Base-by-base conservation (phyloP, 441 rosid species). In the Rhodomyrtus psidioides region DNA sequence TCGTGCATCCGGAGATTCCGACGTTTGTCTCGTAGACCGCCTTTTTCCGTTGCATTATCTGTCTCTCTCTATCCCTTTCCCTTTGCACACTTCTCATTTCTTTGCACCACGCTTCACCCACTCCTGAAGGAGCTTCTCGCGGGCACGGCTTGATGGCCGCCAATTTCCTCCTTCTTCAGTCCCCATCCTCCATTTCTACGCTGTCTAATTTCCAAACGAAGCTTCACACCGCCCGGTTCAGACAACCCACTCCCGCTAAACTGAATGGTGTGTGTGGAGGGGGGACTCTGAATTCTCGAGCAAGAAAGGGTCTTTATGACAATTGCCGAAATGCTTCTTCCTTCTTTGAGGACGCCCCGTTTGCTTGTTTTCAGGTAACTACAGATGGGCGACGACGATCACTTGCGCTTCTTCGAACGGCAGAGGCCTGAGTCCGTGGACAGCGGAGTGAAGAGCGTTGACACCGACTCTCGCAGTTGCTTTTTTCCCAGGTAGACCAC, bases 401-500 rank as follows among this genome's bases (percentile, higher is more conserved):
- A 87, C 90, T 30, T 90, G 92, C 58, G 86, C 94, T 58, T 90
- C 91, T 81, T 91, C 97, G 14, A 94, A 96, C 88, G 98, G 97
- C 81, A 93, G 92, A 88, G 94, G 83, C 91, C 97, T 9, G 93
- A 91, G 19, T 51, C 94, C n/a, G 85, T 24, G 26, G 92, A 91
- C 28, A 82, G 46, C 70, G 91, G 92, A 5, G 87, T 90, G 15
- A 92, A 94, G 91, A 86, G 88, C n/a, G 88, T 84, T 5, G n/a
- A n/a, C n/a, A n/a, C n/a, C n/a, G n/a, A n/a, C n/a, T n/a, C n/a
- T 13, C 96, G 92, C 88, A 95, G 86, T 82, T 89, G 91, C 86
- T 92, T 94, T 92, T 34, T 97, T 42, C 99, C 99, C 99, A 97
- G 86, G 92, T 92, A 76, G 88, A 87, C 98, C 99, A 97, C 87